These are phyloP conservation scores for Salix brachista DNA, from an alignment of 345 rosid species.

Conservation along the genomic window DNA sequence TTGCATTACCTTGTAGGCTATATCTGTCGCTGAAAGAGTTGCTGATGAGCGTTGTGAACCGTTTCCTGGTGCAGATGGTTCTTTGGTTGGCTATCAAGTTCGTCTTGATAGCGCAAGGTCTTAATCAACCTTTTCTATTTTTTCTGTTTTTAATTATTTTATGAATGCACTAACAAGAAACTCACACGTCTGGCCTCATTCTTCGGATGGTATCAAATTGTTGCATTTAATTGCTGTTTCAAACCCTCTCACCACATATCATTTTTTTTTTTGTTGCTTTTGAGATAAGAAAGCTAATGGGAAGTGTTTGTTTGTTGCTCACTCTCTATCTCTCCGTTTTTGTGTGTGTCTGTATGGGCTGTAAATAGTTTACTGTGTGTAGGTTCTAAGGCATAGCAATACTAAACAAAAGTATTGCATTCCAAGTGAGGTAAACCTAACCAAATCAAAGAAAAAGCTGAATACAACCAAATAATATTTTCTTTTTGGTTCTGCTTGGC, in stretches of 20 bases:
- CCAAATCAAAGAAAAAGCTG: background rate
- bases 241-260: too few relatives aligned
- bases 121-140: constrained; percentile 14
- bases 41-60: constrained; percentile 90
- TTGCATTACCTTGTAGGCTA: constrained; percentile 56
- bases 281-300: background rate
- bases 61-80: constrained; percentile 73
- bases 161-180: background rate
- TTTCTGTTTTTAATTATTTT: background rate
- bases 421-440: background rate
- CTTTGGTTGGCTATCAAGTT: constrained; percentile 97
- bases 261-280: background rate
- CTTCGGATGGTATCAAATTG: too few relatives aligned
- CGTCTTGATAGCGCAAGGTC: constrained; percentile 92
- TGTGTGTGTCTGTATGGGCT: background rate
- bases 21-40: constrained; percentile 95
- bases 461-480: background rate
- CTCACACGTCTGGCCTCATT: background rate
- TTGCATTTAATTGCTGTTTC: too few relatives aligned
- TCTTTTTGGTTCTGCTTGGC: background rate
- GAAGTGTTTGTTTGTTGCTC: background rate
- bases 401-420: background rate
- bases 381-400: background rate
- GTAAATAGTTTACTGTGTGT: background rate
- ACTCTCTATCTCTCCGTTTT: too few relatives aligned